Conservation (phyloP, 805 yeast genomes). For the Nakazawaea siamensis region DNA sequence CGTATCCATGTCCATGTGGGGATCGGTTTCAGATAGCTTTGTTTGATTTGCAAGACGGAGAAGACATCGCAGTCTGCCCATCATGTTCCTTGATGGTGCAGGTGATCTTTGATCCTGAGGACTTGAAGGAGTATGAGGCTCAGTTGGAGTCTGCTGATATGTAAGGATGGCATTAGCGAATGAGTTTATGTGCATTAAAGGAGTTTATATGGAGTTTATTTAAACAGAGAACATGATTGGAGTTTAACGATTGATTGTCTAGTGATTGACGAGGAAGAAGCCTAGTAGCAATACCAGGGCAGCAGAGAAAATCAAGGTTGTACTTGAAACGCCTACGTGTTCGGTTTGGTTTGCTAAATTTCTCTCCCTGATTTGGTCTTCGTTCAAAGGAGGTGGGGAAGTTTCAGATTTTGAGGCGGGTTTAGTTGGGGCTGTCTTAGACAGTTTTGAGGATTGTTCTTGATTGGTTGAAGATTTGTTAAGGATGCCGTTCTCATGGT, state of each 20-base stretch:
- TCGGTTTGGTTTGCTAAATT: too few relatives aligned
- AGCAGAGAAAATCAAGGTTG: too few relatives aligned
- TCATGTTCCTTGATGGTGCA: conserved; percentile 90
- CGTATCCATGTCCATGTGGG: conserved; percentile 98
- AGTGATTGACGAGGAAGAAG: too few relatives aligned
- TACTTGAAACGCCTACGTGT: too few relatives aligned
- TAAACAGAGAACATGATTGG: too few relatives aligned
- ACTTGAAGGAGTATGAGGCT: conserved; percentile 37
- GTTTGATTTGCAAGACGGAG: conserved; percentile 85
- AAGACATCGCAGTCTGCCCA: conserved; percentile 93
- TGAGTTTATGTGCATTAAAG: too few relatives aligned
- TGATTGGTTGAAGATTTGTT: too few relatives aligned
- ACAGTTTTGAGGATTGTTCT: too few relatives aligned
- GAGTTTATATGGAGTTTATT: too few relatives aligned
- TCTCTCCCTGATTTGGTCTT: not conserved
- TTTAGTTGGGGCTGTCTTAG: not conserved
- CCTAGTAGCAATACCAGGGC: too few relatives aligned
- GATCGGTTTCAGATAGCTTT: conserved; percentile 82
- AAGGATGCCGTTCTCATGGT: too few relatives aligned
- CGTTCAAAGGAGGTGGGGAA: not conserved
- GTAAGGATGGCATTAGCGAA: not conserved
- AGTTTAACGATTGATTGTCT: too few relatives aligned
- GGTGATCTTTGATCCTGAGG: conserved; percentile 74
- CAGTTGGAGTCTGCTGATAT: conserved; percentile 12
- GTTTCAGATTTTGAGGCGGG: not conserved